Conservation (phyloP, 208 protist genomes). For the Wallacemonas sp. region DNA sequence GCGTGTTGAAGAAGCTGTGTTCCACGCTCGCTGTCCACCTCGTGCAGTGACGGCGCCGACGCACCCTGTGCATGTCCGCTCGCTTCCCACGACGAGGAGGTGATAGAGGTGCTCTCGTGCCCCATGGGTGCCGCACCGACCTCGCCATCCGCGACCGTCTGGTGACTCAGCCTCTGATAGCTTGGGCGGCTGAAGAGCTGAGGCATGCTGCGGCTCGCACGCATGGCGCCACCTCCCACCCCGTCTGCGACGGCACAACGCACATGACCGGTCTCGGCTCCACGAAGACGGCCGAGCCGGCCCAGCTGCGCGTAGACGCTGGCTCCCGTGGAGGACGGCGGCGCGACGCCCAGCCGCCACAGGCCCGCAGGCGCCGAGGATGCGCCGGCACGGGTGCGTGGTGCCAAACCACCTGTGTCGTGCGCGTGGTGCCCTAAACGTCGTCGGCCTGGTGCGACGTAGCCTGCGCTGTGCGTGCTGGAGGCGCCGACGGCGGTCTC, state of each 20-base stretch:
- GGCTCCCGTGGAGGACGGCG: background rate
- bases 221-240: background rate
- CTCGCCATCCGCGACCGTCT: too few species aligned
- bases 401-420: too few species aligned
- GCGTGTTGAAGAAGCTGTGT: background rate
- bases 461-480: background rate
- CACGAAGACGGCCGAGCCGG: background rate
- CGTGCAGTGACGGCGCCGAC: background rate
- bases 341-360: background rate
- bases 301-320: conserved; percentile 1
- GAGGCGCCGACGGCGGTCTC: conserved; percentile 6
- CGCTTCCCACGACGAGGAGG: background rate
- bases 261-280: background rate
- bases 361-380: background rate
- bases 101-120: too few species aligned
- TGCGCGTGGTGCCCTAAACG: too few species aligned
- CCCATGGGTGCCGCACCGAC: too few species aligned
- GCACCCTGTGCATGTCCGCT: too few species aligned
- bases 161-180: too few species aligned
- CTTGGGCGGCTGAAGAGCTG: conserved; percentile 2
- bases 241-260: too few species aligned
- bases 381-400: background rate
- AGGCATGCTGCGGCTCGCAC: background rate
- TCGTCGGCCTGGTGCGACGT: too few species aligned
- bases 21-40: background rate